Conservation (phyloP, 768 basidiomycete genomes). For the Pisolithus microcarpus region DNA sequence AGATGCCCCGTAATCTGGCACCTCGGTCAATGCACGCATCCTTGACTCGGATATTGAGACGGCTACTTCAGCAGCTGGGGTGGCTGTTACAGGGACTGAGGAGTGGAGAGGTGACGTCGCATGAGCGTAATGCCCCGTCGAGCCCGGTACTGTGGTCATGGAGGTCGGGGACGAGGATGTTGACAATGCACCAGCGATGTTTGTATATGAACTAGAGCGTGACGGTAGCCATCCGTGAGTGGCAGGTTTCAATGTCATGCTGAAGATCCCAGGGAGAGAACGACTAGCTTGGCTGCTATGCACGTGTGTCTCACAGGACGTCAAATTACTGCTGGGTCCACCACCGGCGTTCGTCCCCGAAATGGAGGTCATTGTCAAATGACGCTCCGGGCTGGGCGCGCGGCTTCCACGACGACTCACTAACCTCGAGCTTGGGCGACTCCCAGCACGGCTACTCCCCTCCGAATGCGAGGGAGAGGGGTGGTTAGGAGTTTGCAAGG, state of each 20-base stretch:
- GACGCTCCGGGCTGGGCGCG: conserved; percentile 53
- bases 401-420: conserved; percentile 37
- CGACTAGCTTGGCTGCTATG: conserved; percentile 47
- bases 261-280: conserved; percentile 45
- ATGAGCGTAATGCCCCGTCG: conserved; percentile 11
- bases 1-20: conserved; percentile 83
- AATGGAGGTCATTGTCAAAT: conserved; percentile 9
- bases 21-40: conserved; percentile 59
- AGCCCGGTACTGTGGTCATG: neutral
- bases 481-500: conserved; percentile 15
- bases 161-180: conserved; percentile 2
- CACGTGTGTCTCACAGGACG: conserved; percentile 41
- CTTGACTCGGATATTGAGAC: conserved; percentile 21
- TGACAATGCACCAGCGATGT: conserved; percentile 12
- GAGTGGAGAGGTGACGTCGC: conserved; percentile 1
- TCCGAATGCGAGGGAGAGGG: conserved; percentile 13
- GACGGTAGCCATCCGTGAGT: conserved; percentile 37
- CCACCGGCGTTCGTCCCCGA: conserved; percentile 3
- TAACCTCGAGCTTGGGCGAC: conserved; percentile 21
- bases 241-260: conserved; percentile 58
- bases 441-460: conserved; percentile 23
- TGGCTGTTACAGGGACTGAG: neutral
- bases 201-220: conserved; percentile 30
- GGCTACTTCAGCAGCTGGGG: neutral
- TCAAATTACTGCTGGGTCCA: neutral